phyloP scores from a whole-genome alignment of 257 asterid genomes.

The Eustoma russellianum region DNA sequence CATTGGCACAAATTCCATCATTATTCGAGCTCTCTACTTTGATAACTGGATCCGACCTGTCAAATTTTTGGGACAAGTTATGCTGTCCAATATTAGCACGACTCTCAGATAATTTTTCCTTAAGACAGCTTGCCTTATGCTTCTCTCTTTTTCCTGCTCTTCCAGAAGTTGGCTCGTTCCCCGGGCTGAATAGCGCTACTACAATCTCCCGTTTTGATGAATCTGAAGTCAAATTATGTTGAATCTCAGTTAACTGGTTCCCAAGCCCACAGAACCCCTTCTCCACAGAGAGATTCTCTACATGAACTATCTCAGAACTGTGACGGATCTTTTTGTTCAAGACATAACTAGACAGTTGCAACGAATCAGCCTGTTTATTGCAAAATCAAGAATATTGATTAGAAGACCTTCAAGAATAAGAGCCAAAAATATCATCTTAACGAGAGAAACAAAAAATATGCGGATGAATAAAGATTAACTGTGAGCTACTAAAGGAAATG shows the following conservation, averaged over 20 bases:
- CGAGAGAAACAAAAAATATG: background rate
- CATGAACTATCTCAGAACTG: slow-evolving; percentile 18
- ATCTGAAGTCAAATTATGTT: slow-evolving; percentile 14
- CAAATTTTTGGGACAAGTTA: slow-evolving; percentile 15
- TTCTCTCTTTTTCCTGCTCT: slow-evolving; percentile 12
- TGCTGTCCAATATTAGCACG: slow-evolving; percentile 14
- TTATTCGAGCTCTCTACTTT: slow-evolving; percentile 39
- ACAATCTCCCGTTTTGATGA: slow-evolving; percentile 16
- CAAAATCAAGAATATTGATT: slow-evolving; percentile 12
- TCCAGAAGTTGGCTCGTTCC: slow-evolving; percentile 8
- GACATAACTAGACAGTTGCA: slow-evolving; percentile 9
- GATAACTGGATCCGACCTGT: slow-evolving; percentile 11
- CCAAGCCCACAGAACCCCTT: slow-evolving; percentile 10
- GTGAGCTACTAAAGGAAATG: background rate
- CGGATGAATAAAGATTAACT: background rate
- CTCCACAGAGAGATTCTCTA: slow-evolving; percentile 12
- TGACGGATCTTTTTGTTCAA: slow-evolving; percentile 10
- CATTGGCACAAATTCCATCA: slow-evolving; percentile 16
- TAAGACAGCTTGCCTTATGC: slow-evolving; percentile 8
- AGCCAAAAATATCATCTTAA: background rate
- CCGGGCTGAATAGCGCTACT: slow-evolving; percentile 5
- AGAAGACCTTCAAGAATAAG: slow-evolving; percentile 6
- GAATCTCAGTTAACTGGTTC: slow-evolving; percentile 14
- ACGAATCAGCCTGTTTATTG: slow-evolving; percentile 31
- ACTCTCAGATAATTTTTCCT: slow-evolving; percentile 10